Evolutionary conservation across 2,329 filamentous ascomycete species (phyloP).

Genomic region (Hypoxylon sp.): DNA sequence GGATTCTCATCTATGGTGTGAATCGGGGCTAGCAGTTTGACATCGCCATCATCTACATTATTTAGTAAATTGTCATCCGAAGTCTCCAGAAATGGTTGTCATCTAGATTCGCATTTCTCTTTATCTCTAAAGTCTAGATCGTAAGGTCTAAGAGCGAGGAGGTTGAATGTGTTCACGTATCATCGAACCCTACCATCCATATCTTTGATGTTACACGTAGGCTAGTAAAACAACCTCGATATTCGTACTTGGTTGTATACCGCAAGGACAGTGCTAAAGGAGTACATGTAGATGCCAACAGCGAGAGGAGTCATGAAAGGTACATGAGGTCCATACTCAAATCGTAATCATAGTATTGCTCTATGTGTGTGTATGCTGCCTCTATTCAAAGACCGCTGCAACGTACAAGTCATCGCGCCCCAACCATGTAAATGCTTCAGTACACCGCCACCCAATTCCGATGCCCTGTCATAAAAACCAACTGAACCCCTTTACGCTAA

Average conservation of each 20-base stretch:
- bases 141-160: too few relatives aligned
- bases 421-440: conserved; percentile 50
- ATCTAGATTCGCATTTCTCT: too few relatives aligned
- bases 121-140: too few relatives aligned
- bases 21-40: too few relatives aligned
- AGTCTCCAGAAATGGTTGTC: too few relatives aligned
- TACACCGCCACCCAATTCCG: conserved; percentile 23
- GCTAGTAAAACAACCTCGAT: background rate
- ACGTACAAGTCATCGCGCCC: conserved; percentile 32
- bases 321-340: background rate
- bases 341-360: conserved; percentile 17
- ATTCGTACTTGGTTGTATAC: too few relatives aligned
- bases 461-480: conserved; percentile 28
- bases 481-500: conserved; percentile 40
- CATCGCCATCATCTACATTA: too few relatives aligned
- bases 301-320: background rate
- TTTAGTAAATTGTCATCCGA: too few relatives aligned
- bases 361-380: conserved; percentile 39
- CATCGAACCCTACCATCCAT: too few relatives aligned
- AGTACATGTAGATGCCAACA: background rate
- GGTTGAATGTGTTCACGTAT: too few relatives aligned
- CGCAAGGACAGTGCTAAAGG: too few relatives aligned
- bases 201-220: background rate
- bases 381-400: conserved; percentile 43
- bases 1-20: background rate